Conservation (phyloP, 805 yeast species). For the Maudiozyma serrabonitensis region DNA sequence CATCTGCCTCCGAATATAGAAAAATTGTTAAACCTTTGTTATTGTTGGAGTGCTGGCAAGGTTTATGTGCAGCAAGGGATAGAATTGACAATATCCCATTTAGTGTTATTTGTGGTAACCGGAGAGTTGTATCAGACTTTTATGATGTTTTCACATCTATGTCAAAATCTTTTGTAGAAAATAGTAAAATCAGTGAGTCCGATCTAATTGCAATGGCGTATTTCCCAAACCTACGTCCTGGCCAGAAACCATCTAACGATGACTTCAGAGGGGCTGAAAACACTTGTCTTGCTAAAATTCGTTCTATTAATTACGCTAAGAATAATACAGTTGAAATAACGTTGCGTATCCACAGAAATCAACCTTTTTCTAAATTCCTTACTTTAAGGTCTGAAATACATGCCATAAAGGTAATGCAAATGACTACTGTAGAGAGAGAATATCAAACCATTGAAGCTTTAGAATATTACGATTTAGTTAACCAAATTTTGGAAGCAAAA, state of each 20-base stretch:
- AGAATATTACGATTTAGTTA: conserved; percentile 68
- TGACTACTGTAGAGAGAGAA: conserved; percentile 91
- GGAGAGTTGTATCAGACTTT: conserved; percentile 77
- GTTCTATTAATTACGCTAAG: conserved; percentile 56
- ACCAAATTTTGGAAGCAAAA: conserved; percentile 53
- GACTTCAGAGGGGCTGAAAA: conserved; percentile 27
- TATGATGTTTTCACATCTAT: conserved; percentile 77
- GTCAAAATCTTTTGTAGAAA: conserved; percentile 40
- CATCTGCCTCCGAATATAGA: conserved; percentile 54
- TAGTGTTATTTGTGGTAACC: conserved; percentile 59
- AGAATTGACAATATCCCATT: conserved; percentile 50
- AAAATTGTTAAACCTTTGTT: conserved; percentile 68
- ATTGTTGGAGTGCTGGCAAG: conserved; percentile 89
- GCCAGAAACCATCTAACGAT: conserved; percentile 25
- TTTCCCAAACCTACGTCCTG: conserved; percentile 31
- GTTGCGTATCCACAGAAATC: conserved; percentile 46
- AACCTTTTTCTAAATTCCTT: conserved; percentile 40
- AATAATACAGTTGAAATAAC: conserved; percentile 68
- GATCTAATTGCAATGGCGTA: conserved; percentile 63
- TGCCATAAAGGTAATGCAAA: conserved; percentile 69
- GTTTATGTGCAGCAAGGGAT: conserved; percentile 62
- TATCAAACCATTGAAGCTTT: conserved; percentile 75
- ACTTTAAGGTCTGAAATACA: conserved; percentile 55
- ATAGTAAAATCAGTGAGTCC: conserved; percentile 54
- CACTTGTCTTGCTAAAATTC: conserved; percentile 75